Conservation (phyloP, 164 flowering plant genomes). For the Macadamia integrifolia region DNA sequence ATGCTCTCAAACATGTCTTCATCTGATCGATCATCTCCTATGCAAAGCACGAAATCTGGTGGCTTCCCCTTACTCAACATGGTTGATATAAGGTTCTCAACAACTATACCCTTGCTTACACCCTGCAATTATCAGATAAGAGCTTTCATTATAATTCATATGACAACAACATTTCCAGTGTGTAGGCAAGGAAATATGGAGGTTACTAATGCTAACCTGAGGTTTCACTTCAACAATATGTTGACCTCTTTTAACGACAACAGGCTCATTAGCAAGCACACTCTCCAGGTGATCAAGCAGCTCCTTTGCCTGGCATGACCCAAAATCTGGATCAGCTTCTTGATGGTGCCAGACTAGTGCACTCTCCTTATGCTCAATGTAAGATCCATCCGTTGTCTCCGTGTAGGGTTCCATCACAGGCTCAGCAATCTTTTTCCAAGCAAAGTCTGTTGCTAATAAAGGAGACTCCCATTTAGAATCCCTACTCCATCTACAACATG, state of each 20-base stretch:
- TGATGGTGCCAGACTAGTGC: constrained; percentile 1
- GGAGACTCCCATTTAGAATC: background rate
- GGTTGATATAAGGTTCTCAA: constrained; percentile 1
- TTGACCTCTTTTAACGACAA: constrained; percentile 3
- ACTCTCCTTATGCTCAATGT: constrained; percentile 1
- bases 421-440: background rate
- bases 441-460: background rate
- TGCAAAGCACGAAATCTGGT: background rate
- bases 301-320: constrained; percentile 3
- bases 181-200: background rate
- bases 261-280: background rate
- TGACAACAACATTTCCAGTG: too few relatives aligned
- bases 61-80: background rate
- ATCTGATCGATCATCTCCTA: background rate
- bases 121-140: background rate
- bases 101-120: background rate
- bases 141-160: background rate
- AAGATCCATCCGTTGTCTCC: background rate
- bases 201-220: background rate
- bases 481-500: background rate
- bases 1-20: constrained; percentile 4
- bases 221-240: constrained; percentile 1
- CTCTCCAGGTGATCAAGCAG: constrained; percentile 2
- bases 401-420: background rate
- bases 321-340: constrained; percentile 5